A percentile compares a stretch with the other conserved stretches of the same genome.
Evolutionary conservation across 257 asterid species (phyloP).

Genomic region (Solanum bulbocastanum): DNA sequence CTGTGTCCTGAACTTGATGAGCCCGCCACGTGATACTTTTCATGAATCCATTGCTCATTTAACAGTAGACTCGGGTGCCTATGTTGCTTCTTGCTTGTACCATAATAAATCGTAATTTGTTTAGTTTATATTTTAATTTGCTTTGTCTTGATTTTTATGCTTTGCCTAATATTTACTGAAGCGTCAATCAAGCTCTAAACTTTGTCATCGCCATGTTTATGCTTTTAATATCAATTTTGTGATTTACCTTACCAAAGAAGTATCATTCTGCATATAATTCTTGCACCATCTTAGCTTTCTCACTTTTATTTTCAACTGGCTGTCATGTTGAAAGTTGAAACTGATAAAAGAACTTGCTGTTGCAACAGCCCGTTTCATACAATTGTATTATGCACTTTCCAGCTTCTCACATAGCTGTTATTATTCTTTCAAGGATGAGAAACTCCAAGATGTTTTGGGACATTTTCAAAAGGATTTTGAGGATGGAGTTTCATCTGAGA

Average conservation of each 20-base stretch:
- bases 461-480: conserved; percentile 69
- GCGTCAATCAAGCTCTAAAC: background rate
- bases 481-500: conserved; percentile 71
- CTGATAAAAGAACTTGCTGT: background rate
- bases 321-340: background rate
- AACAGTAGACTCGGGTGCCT: background rate
- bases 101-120: background rate
- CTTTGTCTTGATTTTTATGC: background rate
- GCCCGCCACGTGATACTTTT: background rate
- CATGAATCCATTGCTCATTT: background rate
- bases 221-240: background rate
- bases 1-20: background rate
- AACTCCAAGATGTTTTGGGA: conserved; percentile 55
- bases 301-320: background rate
- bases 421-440: conserved; percentile 39
- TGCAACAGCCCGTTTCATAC: background rate
- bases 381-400: background rate
- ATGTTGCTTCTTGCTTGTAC: background rate
- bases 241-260: background rate
- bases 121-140: background rate
- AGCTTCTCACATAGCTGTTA: background rate
- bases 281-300: background rate
- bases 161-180: background rate
- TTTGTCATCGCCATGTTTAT: background rate
- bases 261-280: background rate